phyloP scores from a whole-genome alignment of 257 asterid species.

The Rubia yunnanensis region DNA sequence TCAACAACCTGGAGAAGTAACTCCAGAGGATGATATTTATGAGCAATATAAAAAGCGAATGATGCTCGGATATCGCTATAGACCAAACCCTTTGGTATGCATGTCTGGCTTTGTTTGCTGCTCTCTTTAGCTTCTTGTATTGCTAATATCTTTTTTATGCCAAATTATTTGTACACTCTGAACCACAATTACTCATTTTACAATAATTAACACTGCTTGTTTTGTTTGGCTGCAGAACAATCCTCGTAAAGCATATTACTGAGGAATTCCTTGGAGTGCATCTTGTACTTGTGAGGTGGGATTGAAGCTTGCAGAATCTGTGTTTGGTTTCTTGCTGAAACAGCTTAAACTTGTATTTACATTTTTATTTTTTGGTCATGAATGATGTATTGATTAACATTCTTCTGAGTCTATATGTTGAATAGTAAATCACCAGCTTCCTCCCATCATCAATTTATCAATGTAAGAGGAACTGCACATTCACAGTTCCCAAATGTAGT shows the following conservation, averaged over 20 bases:
- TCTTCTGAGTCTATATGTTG: neutral
- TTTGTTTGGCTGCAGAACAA: conserved; percentile 46
- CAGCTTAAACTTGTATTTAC: neutral
- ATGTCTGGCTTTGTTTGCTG: neutral
- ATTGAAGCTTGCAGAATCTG: neutral
- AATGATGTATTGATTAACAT: neutral
- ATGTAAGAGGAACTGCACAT: neutral
- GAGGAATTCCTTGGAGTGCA: conserved; percentile 9
- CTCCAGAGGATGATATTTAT: conserved; percentile 78
- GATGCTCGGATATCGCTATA: conserved; percentile 87
- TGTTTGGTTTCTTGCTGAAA: neutral
- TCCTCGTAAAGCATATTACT: conserved; percentile 73
- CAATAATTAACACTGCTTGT: neutral
- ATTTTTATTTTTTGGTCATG: neutral
- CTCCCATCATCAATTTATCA: neutral
- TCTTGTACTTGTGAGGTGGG: neutral
- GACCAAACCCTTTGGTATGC: conserved; percentile 89
- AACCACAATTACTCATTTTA: neutral
- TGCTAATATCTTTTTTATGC: neutral
- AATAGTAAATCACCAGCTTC: neutral
- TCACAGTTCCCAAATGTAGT: neutral
- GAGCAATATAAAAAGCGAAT: conserved; percentile 94
- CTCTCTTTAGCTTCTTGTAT: neutral
- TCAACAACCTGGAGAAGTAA: conserved; percentile 81
- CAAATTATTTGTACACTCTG: neutral